These are phyloP conservation scores for Penicillium olsonii DNA, from an alignment of 2,329 filamentous ascomycete species.

Conservation along the genomic window DNA sequence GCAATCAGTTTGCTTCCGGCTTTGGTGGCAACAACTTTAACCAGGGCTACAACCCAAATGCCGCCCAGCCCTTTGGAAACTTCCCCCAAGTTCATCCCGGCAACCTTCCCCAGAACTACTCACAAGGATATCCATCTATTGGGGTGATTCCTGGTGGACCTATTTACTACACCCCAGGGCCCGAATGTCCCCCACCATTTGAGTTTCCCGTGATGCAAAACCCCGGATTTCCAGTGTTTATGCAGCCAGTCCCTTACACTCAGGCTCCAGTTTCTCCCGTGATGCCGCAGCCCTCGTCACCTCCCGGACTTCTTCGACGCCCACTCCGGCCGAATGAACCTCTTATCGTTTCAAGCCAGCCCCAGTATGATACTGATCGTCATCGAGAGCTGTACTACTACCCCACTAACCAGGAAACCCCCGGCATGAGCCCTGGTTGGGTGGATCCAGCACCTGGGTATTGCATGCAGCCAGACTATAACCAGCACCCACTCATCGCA, in stretches of 20 bases:
- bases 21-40: background rate
- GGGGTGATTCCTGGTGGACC: background rate
- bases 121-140: background rate
- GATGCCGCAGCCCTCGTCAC: background rate
- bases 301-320: background rate
- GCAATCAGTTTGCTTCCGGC: background rate
- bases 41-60: slow-evolving; percentile 2
- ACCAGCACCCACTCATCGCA: background rate
- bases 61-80: background rate
- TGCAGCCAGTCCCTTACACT: background rate
- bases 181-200: background rate
- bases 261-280: slow-evolving; percentile 5
- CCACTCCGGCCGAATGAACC: background rate
- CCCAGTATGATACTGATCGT: slow-evolving; percentile 5
- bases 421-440: background rate
- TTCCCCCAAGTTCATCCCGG: background rate
- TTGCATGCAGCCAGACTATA: slow-evolving; percentile 4
- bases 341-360: slow-evolving; percentile 12
- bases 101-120: background rate
- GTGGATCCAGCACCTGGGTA: background rate
- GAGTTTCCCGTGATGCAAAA: slow-evolving; percentile 2
- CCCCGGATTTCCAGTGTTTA: background rate
- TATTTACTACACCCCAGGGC: background rate
- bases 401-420: background rate
- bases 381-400: slow-evolving; percentile 1